Percentiles rank a stretch among this genome's conserved stretches.
phyloP scores from a whole-genome alignment of 371 early-diverging fungal species.

The Vairimorpha necatrix region DNA sequence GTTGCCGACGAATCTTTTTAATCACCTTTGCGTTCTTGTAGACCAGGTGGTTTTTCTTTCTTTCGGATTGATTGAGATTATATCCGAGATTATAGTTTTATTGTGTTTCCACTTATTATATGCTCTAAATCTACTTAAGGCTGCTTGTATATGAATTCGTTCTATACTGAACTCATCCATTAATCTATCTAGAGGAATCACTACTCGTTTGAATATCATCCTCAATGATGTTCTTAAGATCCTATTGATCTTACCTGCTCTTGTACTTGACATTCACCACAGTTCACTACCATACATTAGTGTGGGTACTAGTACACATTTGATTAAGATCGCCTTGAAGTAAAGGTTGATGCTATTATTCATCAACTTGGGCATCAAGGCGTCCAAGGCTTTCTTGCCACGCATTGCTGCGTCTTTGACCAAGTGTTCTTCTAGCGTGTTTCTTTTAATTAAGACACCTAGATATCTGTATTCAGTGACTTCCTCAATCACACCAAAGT shows the following conservation, averaged over 20 bases:
- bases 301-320: background rate
- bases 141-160: background rate
- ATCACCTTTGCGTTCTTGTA: constrained; percentile 1
- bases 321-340: background rate
- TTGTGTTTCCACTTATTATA: constrained; percentile 5
- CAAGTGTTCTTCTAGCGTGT: background rate
- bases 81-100: background rate
- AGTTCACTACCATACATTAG: background rate
- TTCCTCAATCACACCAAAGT: background rate
- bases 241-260: constrained; percentile 4
- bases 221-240: background rate
- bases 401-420: background rate
- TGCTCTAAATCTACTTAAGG: background rate
- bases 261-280: background rate
- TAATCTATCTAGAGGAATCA: background rate
- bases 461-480: background rate
- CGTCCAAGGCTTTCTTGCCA: background rate
- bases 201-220: background rate
- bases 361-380: background rate
- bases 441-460: background rate
- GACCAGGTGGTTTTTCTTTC: constrained; percentile 5
- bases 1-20: constrained; percentile 1
- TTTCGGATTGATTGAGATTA: background rate
- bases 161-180: background rate
- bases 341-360: background rate